Evolutionary conservation across 305 asterid genomes (phyloP), one percentile per base, ranked within the genome.

Genomic region (Fraxinus greggii): DNA sequence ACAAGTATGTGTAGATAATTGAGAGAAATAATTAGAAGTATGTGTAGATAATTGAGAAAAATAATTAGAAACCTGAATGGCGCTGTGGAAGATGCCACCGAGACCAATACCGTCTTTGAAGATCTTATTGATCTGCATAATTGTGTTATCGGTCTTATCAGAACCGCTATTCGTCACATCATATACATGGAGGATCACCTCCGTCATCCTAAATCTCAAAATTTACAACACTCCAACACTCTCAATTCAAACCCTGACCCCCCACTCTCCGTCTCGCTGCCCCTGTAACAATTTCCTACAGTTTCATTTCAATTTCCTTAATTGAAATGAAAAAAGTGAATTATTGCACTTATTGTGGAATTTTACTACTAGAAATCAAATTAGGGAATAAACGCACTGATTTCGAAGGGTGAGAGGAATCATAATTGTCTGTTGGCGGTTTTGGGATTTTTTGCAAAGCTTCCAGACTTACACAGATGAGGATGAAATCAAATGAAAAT

Each of bases 31-130:
- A 24, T 36, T 31, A 7, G 28, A 29, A n/a, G 35, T 2, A 33
- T 13, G 8, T 10, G 10, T 12, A 32, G 38, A 26, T 4, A 36
- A 35, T 33, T 38, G 8, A 40, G 26, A 7, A 29, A 76, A 63
- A 40, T 35, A 65, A 24, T 36, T 31, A 7, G 28, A 29, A n/a
- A 88, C 91, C 93, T 88, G 89, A 7, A 90, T 87, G 21, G 91
- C 92, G 85, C 93, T 89, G 83, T 90, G 90, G 80, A 90, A 87
- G 36, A 89, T 89, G 31, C 92, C 92, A 17, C 92, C 92, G 23
- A 89, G 87, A 40, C 92, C 92, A 63, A 89, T 88, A 24, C 92
- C 92, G 82, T 89, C 92, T 82, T 89, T 89, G 87, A 89, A 88
- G 83, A 89, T 56, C 89, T 84, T 88, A 83, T 89, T 89, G 91